Conservation (phyloP, 164 flowering plant species). For the Vitis rotundifolia region DNA sequence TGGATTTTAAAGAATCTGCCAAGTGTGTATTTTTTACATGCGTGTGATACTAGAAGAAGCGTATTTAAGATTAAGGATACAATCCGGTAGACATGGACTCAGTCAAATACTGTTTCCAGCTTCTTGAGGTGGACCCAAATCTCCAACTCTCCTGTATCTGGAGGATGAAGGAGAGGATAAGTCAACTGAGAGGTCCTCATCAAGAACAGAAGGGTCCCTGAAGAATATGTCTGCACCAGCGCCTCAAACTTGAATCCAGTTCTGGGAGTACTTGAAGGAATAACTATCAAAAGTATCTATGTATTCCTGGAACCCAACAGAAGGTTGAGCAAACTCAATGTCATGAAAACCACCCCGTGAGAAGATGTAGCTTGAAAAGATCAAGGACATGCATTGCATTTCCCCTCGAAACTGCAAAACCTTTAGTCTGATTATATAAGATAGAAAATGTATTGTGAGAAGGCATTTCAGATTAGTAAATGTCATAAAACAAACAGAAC, state of each 20-base stretch:
- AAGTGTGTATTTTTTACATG: too few species aligned
- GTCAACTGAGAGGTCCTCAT: constrained; percentile 85
- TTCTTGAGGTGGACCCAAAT: constrained; percentile 83
- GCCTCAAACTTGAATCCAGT: constrained; percentile 92
- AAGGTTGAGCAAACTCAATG: constrained; percentile 41
- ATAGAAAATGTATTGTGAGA: background rate
- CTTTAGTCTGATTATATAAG: constrained; percentile 51
- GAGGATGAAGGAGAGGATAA: constrained; percentile 96
- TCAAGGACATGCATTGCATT: constrained; percentile 39
- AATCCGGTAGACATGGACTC: constrained; percentile 86
- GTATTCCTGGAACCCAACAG: constrained; percentile 71
- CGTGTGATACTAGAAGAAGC: too few species aligned
- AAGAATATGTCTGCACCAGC: constrained; percentile 86
- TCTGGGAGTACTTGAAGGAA: constrained; percentile 75
- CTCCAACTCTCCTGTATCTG: constrained; percentile 75
- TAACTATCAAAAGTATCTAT: constrained; percentile 93
- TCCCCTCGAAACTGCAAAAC: constrained; percentile 84
- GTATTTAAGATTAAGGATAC: too few species aligned
- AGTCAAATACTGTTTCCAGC: constrained; percentile 92
- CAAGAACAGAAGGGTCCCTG: constrained; percentile 91
- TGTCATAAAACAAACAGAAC: too few species aligned
- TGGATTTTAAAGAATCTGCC: constrained; percentile 60
- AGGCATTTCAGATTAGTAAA: too few species aligned
- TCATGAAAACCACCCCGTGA: constrained; percentile 27
- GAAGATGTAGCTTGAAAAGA: constrained; percentile 54